Base-by-base conservation (phyloP, 495 filamentous ascomycete genomes). In the Apiosordaria backusii region DNA sequence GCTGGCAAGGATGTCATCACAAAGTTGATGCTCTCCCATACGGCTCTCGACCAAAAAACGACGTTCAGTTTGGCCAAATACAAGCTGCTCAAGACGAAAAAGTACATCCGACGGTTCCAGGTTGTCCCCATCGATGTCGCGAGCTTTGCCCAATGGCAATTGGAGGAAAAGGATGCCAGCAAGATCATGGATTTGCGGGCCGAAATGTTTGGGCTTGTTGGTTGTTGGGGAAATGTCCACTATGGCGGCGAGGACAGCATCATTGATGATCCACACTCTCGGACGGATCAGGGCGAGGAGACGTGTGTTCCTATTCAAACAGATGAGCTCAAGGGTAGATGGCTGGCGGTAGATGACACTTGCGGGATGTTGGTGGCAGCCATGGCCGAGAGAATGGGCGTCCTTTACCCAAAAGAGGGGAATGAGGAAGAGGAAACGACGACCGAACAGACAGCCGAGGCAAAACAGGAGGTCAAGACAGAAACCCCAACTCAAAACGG, bases 1-100 rank as follows among this genome's bases (percentile, higher is more conserved):
- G 89, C 91, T 0, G 95, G 95, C 9, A 91, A 90, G 76, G 92
- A 96, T 54, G 83, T 99, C 50, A 92, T 99, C 61, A 88, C 89
- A 45, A 95, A 91, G 75, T 83, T 99, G 2, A 78, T 99, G 73
- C 82, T 90, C 21, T 92, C 90, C 16, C 95, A 99, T 77, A 85
- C 87, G 3, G 90, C 89, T 0, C 79, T 98, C 26, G 92, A 96
- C 67, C 89, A 99, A 80, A 99, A 98, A 81, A 97, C 95, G 0
- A 85, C 89, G 2, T 99, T 96, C 76, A 92, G 91, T 5, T 79
- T 97, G 21, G 92, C 93, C 23, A 99, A 99, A 75, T 99, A 99
- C 73, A 96, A 92, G 57, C 80, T 98, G 18, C 85, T 95, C 22
- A 99, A 99, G 81, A 88, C 89, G 52, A 94, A 88, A 75, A 99